A percentile compares a stretch with the other conserved stretches of the same genome.
Evolutionary conservation across 805 yeast genomes (phyloP).

Genomic region (Kluyveromyces wickerhamii): DNA sequence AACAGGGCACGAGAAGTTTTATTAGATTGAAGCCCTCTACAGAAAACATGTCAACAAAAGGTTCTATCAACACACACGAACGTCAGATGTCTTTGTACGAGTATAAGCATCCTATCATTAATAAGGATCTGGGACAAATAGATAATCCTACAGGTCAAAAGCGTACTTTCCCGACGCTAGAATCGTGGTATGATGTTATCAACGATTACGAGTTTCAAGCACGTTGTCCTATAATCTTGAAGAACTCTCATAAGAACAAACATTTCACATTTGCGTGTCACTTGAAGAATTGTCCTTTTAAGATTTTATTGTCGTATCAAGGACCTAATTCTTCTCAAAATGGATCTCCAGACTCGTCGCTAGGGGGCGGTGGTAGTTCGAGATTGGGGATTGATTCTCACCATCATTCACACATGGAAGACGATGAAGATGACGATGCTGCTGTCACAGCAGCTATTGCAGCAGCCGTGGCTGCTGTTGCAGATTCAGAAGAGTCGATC

Average conservation of each 20-base stretch:
- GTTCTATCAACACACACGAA: background rate
- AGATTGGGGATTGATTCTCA: slow-evolving; percentile 1
- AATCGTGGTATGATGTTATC: slow-evolving; percentile 29
- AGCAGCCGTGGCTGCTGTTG: slow-evolving; percentile 30
- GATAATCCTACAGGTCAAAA: slow-evolving; percentile 16
- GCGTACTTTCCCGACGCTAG: slow-evolving; percentile 22
- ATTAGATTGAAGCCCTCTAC: background rate
- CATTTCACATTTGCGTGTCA: slow-evolving; percentile 32
- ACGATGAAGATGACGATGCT: slow-evolving; percentile 7
- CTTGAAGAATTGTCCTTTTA: slow-evolving; percentile 28
- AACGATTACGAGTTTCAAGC: slow-evolving; percentile 31
- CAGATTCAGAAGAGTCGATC: slow-evolving; percentile 15
- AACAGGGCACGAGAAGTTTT: slow-evolving; percentile 3
- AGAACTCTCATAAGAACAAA: slow-evolving; percentile 29
- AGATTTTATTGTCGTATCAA: slow-evolving; percentile 24
- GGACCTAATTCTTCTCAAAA: slow-evolving; percentile 1
- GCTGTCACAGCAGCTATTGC: slow-evolving; percentile 29
- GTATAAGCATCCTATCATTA: slow-evolving; percentile 29
- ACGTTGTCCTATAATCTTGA: slow-evolving; percentile 29
- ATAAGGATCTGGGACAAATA: slow-evolving; percentile 22
- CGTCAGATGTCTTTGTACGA: slow-evolving; percentile 25
- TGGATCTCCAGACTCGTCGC: background rate
- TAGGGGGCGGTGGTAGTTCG: slow-evolving; percentile 1
- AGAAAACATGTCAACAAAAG: slow-evolving; percentile 2
- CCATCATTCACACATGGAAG: background rate